Percentiles rank a stretch among this genome's conserved stretches.
phyloP scores from a whole-genome alignment of 371 early-diverging fungal genomes.

The Mucor velutinosus region DNA sequence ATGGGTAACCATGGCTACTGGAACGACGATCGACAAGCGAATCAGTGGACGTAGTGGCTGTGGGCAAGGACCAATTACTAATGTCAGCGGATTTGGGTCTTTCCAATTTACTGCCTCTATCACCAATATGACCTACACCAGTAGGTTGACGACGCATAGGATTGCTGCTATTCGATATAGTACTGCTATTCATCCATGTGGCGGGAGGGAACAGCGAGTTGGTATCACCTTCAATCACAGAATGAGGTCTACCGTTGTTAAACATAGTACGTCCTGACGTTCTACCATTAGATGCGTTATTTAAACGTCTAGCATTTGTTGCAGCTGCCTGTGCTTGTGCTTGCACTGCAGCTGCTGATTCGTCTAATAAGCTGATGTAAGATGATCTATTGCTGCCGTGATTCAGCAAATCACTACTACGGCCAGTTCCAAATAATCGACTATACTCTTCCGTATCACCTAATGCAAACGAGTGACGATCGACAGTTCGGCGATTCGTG shows the following conservation, averaged over 20 bases:
- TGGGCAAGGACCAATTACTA: slow-evolving; percentile 60
- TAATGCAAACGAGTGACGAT: slow-evolving; percentile 78
- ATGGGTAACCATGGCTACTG: slow-evolving; percentile 42
- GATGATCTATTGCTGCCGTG: not conserved
- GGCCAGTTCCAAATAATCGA: slow-evolving; percentile 44
- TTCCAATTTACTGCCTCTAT: slow-evolving; percentile 18
- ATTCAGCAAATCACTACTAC: slow-evolving; percentile 10
- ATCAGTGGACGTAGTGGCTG: slow-evolving; percentile 12
- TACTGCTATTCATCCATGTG: slow-evolving; percentile 14
- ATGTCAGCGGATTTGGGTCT: slow-evolving; percentile 69
- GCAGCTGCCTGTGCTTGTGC: not conserved
- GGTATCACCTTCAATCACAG: slow-evolving; percentile 36
- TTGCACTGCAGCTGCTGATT: not conserved
- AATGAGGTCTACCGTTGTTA: slow-evolving; percentile 34
- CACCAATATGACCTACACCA: slow-evolving; percentile 33
- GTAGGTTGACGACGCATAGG: slow-evolving; percentile 9
- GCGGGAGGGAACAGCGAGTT: slow-evolving; percentile 18
- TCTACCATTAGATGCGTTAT: not conserved
- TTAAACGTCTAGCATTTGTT: slow-evolving; percentile 11
- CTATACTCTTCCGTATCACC: slow-evolving; percentile 64
- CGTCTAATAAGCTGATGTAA: slow-evolving; percentile 19
- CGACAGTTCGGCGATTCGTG: slow-evolving; percentile 52
- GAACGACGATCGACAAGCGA: slow-evolving; percentile 30
- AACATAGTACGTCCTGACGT: slow-evolving; percentile 25
- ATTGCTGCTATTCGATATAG: not conserved